Evolutionary conservation across 371 early-diverging fungal species (phyloP).

Genomic region (Rozella allomycis): DNA sequence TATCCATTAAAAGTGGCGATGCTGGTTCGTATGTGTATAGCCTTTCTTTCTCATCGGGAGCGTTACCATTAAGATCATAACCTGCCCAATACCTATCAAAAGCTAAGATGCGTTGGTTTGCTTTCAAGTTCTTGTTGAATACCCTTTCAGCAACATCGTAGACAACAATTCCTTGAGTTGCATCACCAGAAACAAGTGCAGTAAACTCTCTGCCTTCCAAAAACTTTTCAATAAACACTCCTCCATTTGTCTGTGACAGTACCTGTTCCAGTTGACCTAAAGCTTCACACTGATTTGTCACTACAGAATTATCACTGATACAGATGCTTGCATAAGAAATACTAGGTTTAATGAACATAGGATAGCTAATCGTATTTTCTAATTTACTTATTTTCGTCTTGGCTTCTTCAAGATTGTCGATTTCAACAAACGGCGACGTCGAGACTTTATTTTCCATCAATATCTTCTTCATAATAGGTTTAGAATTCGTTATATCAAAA

Average conservation of each 20-base stretch:
- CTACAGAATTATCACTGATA: constrained; percentile 15
- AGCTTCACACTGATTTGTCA: constrained; percentile 6
- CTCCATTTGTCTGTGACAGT: constrained; percentile 4
- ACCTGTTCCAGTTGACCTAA: constrained; percentile 9
- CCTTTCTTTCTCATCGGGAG: constrained; percentile 3
- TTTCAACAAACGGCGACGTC: constrained; percentile 8
- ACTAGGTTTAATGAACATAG: constrained; percentile 20
- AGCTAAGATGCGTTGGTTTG: constrained; percentile 14
- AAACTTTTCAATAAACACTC: constrained; percentile 20
- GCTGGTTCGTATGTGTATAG: constrained; percentile 17
- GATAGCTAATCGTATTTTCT: too few relatives aligned
- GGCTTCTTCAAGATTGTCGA: too few relatives aligned
- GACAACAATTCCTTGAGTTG: constrained; percentile 10
- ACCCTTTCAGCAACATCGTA: constrained; percentile 22
- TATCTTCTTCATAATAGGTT: constrained; percentile 4
- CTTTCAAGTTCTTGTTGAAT: constrained; percentile 11
- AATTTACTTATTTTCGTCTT: too few relatives aligned
- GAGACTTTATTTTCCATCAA: constrained; percentile 5
- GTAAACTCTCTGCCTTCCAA: constrained; percentile 25
- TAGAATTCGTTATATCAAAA: neutral
- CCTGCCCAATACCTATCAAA: constrained; percentile 31
- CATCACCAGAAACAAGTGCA: constrained; percentile 14
- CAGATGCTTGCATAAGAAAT: constrained; percentile 19
- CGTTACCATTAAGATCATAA: constrained; percentile 14
- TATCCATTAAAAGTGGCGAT: constrained; percentile 11